Percentiles rank a stretch among this genome's conserved stretches.
Conservation (phyloP, 305 asterid genomes). For the Fraxinus paxiana region DNA sequence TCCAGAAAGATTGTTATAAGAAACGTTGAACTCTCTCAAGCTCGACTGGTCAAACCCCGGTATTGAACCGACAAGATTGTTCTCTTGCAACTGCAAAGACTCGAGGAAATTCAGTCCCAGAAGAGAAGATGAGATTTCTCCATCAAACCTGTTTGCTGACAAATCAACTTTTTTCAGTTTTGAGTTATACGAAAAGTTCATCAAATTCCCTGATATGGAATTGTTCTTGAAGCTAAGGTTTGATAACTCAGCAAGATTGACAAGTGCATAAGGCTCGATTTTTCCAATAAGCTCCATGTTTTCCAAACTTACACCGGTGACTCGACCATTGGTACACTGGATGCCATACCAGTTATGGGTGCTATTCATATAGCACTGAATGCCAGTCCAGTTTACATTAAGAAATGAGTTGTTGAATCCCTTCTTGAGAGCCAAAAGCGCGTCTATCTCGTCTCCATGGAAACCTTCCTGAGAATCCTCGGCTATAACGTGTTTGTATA, state of each 20-base stretch:
- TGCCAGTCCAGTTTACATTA: slow-evolving; percentile 42
- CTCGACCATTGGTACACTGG: slow-evolving; percentile 51
- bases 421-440: slow-evolving; percentile 40
- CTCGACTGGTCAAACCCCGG: slow-evolving; percentile 44
- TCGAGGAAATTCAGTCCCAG: slow-evolving; percentile 33
- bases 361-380: slow-evolving; percentile 49
- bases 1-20: slow-evolving; percentile 52
- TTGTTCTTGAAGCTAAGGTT: slow-evolving; percentile 58
- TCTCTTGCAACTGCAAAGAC: slow-evolving; percentile 53
- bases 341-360: slow-evolving; percentile 56
- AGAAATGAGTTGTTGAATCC: slow-evolving; percentile 40
- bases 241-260: slow-evolving; percentile 43
- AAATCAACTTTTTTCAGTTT: slow-evolving; percentile 44
- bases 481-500: slow-evolving; percentile 16
- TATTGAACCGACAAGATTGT: slow-evolving; percentile 43
- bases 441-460: slow-evolving; percentile 52
- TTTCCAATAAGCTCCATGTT: slow-evolving; percentile 42
- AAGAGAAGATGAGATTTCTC: slow-evolving; percentile 46
- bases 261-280: slow-evolving; percentile 35
- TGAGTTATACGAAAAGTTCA: slow-evolving; percentile 41
- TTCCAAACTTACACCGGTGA: slow-evolving; percentile 47
- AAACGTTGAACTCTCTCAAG: slow-evolving; percentile 47
- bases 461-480: slow-evolving; percentile 29
- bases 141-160: slow-evolving; percentile 44
- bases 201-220: slow-evolving; percentile 42